phyloP scores from a whole-genome alignment of 495 filamentous ascomycete species.

The Filosporella fistucella region DNA sequence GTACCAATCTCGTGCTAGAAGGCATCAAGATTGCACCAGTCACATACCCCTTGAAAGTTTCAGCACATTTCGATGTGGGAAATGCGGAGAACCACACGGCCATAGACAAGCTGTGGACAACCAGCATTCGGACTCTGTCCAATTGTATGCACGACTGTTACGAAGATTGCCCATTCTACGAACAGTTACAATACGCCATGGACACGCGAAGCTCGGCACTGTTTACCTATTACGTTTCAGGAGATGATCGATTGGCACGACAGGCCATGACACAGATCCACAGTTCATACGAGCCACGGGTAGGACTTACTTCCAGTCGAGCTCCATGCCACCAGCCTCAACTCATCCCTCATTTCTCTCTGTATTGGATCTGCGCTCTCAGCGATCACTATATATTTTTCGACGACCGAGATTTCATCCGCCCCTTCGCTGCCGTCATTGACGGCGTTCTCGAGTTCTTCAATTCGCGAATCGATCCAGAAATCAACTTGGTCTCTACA shows the following conservation, averaged over 20 bases:
- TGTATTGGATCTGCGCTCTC: conserved; percentile 32
- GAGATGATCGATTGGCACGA: conserved; percentile 33
- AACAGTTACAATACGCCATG: conserved; percentile 32
- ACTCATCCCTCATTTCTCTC: conserved; percentile 32
- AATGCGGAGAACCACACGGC: neutral
- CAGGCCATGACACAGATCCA: conserved; percentile 32
- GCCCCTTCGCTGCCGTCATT: conserved; percentile 26
- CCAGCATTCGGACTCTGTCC: conserved; percentile 27
- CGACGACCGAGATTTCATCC: conserved; percentile 26
- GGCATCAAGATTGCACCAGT: conserved; percentile 10
- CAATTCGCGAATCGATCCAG: conserved; percentile 21
- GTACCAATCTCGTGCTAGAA: conserved; percentile 22
- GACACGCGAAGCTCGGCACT: conserved; percentile 30
- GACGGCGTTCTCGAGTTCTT: conserved; percentile 36
- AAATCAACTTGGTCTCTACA: conserved; percentile 22
- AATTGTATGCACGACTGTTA: conserved; percentile 39
- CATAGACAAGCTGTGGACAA: conserved; percentile 25
- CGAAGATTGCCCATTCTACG: conserved; percentile 36
- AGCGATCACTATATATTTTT: conserved; percentile 32
- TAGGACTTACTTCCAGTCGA: conserved; percentile 27
- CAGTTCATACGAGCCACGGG: conserved; percentile 18
- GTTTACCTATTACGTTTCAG: conserved; percentile 34
- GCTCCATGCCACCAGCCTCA: conserved; percentile 33
- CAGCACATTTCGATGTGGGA: conserved; percentile 6
- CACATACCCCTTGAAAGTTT: conserved; percentile 29